A percentile compares a stretch with the other conserved stretches of the same genome.
Conservation (phyloP, 306 rosid genomes). For the Cyclanthera cordifolia region DNA sequence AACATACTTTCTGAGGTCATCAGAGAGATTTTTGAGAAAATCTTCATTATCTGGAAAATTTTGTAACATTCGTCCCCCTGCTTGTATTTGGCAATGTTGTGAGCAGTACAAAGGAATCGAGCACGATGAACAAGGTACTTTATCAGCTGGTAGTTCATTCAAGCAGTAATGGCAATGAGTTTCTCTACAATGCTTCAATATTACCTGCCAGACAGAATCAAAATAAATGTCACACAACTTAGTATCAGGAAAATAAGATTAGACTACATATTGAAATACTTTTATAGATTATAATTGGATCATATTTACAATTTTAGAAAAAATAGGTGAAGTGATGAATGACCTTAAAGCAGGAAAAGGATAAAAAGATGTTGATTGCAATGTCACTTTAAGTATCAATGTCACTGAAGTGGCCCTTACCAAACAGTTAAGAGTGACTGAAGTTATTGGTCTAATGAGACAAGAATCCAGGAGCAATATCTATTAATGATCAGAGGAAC, state of each 20-base stretch:
- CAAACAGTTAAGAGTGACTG: neutral
- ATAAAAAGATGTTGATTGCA: neutral
- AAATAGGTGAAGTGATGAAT: neutral
- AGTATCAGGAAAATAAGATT: neutral
- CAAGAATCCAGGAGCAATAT: no score
- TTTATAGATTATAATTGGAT: neutral
- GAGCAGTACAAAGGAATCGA: constrained; percentile 76
- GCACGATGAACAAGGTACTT: constrained; percentile 70
- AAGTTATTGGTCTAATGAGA: no score
- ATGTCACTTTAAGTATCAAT: neutral
- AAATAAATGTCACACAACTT: neutral
- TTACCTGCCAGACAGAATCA: constrained; percentile 32
- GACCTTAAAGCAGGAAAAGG: neutral
- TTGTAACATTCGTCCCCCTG: constrained; percentile 39
- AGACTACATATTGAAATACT: neutral
- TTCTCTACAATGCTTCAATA: constrained; percentile 63
- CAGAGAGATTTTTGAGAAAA: constrained; percentile 30
- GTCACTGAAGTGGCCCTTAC: neutral
- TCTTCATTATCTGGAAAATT: constrained; percentile 21
- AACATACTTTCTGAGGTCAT: constrained; percentile 35
- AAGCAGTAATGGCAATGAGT: constrained; percentile 85
- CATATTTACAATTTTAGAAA: neutral
- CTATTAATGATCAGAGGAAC: no score
- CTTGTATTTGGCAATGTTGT: constrained; percentile 44
- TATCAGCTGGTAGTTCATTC: constrained; percentile 73